Percentiles rank a stretch among this genome's conserved stretches.
These are phyloP conservation scores for Trypanosoma platydactyli DNA, from an alignment of 208 protist genomes.

Conservation along the genomic window DNA sequence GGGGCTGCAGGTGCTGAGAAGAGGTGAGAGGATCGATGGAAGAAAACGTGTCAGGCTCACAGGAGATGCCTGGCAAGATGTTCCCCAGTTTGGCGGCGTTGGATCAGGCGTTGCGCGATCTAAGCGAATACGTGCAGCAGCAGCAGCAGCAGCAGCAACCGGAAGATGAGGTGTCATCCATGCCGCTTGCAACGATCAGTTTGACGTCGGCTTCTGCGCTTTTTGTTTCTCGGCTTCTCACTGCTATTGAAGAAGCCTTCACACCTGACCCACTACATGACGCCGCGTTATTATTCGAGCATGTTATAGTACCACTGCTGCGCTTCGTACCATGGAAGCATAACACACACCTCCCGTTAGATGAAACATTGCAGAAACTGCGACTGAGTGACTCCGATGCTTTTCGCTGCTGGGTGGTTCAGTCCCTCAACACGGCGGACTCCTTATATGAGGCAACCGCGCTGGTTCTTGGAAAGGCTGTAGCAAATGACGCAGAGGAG, in stretches of 20 bases:
- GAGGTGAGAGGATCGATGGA: too few relatives aligned
- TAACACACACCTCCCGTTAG: constrained; percentile 14
- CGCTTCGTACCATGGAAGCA: background rate
- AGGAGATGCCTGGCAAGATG: background rate
- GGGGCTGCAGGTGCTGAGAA: background rate
- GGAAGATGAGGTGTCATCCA: background rate
- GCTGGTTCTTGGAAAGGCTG: background rate
- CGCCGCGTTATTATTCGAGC: constrained; percentile 3
- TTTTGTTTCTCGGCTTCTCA: background rate
- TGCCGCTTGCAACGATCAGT: background rate
- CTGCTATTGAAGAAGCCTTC: constrained; percentile 12
- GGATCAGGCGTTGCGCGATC: constrained; percentile 5
- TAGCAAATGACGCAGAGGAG: background rate
- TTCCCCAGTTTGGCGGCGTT: constrained; percentile 12
- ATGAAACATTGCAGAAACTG: constrained; percentile 8
- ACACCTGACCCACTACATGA: constrained; percentile 5
- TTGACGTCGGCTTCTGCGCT: background rate
- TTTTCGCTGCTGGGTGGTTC: constrained; percentile 19
- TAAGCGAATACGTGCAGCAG: background rate
- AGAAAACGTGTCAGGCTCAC: too few relatives aligned
- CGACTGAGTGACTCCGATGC: background rate
- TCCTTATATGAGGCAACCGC: background rate
- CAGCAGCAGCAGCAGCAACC: background rate
- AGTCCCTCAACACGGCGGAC: constrained; percentile 9
- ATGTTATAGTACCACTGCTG: constrained; percentile 3